Conservation (phyloP, 2,329 filamentous ascomycete species). For the Ascochyta fabae region DNA sequence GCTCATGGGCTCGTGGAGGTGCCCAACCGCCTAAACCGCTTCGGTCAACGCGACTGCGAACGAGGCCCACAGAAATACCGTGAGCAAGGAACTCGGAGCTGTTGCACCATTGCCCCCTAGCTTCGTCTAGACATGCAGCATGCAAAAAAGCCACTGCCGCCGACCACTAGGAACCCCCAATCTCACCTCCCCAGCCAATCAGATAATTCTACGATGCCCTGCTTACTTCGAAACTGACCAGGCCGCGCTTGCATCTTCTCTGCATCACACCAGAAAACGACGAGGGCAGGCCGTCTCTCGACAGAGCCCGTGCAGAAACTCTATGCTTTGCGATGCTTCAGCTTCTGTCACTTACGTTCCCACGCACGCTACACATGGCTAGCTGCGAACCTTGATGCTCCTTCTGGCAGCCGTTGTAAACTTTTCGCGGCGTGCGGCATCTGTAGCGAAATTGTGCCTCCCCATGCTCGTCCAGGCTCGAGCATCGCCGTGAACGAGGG, state of each 20-base stretch:
- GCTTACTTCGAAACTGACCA: conserved; percentile 16
- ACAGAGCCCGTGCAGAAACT: conserved; percentile 17
- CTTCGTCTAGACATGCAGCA: conserved; percentile 5
- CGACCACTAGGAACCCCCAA: conserved; percentile 25
- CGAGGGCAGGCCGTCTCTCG: neutral
- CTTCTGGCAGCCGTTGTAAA: conserved; percentile 15
- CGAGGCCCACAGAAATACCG: conserved; percentile 15
- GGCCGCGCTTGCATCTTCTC: conserved; percentile 18
- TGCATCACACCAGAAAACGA: conserved; percentile 18
- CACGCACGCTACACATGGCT: conserved; percentile 9
- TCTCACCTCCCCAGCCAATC: conserved; percentile 37
- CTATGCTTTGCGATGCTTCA: conserved; percentile 12
- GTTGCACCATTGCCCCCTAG: conserved; percentile 14
- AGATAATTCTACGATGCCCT: conserved; percentile 22
- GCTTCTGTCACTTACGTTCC: conserved; percentile 2
- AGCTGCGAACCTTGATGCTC: conserved; percentile 13
- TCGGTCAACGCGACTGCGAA: conserved; percentile 12
- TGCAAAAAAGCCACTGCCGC: conserved; percentile 3
- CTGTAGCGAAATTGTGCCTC: conserved; percentile 10
- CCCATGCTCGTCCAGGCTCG: conserved; percentile 15
- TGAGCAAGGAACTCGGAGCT: conserved; percentile 11
- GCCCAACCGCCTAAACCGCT: conserved; percentile 13
- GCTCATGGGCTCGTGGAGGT: neutral
- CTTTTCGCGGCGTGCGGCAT: conserved; percentile 3
- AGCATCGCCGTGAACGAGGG: conserved; percentile 16